Percentiles rank a stretch among this genome's conserved stretches.
phyloP scores from a whole-genome alignment of 192 early-diverging fungal species.

The Linnemannia hyalina region DNA sequence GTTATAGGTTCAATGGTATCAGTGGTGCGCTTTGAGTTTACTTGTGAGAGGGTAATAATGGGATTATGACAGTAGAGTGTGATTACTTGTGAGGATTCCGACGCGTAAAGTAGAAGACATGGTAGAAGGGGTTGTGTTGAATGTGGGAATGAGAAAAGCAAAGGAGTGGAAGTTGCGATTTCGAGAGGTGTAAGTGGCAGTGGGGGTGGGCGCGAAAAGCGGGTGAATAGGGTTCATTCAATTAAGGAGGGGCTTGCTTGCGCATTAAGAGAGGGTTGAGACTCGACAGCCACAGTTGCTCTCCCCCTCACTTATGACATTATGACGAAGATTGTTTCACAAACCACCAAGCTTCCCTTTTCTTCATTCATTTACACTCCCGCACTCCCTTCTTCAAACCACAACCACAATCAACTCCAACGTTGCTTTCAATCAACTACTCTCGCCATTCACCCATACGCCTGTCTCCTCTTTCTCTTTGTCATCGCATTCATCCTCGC shows the following conservation, averaged over 20 bases:
- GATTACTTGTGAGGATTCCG: constrained; percentile 51
- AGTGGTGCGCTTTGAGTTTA: neutral
- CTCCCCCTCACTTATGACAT: neutral
- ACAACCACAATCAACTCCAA: neutral
- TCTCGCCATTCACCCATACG: constrained; percentile 5
- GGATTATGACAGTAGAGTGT: too few species aligned
- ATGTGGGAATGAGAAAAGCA: neutral
- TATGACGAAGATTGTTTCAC: neutral
- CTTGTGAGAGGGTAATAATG: neutral
- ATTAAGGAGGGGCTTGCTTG: neutral
- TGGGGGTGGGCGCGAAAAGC: neutral
- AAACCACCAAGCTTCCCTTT: neutral
- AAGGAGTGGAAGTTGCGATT: neutral
- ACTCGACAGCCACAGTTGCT: too few species aligned
- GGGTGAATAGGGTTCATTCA: constrained; percentile 1
- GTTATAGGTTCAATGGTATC: neutral
- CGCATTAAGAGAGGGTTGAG: neutral
- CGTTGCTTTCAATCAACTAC: neutral
- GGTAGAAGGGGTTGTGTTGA: neutral
- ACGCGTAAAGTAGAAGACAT: constrained; percentile 29
- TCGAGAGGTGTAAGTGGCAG: neutral
- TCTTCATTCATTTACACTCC: neutral
- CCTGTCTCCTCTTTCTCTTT: constrained; percentile 27
- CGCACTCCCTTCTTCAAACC: neutral
- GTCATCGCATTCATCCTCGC: constrained; percentile 21